Evolutionary conservation across 768 basidiomycete genomes (phyloP).

Genomic region (Agrocybe praecox): DNA sequence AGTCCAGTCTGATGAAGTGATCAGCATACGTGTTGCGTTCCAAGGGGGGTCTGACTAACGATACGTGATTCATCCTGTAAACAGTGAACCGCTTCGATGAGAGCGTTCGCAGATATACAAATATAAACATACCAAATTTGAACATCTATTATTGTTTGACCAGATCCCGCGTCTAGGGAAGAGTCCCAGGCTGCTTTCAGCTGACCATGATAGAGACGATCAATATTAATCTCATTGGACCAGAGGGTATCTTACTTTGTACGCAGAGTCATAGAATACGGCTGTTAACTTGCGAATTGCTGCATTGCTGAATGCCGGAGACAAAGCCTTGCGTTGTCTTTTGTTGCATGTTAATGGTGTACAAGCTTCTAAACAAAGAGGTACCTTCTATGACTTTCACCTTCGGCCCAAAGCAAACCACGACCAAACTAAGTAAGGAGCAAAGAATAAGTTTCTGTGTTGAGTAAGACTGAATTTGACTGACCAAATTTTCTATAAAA

Average conservation of each 20-base stretch:
- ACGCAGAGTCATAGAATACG: constrained; percentile 53
- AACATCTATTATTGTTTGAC: constrained; percentile 43
- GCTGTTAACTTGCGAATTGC: constrained; percentile 47
- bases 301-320: constrained; percentile 55
- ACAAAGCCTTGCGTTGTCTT: constrained; percentile 52
- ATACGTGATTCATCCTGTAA: constrained; percentile 45
- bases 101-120: background rate
- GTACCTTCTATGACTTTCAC: constrained; percentile 49
- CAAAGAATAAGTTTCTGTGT: background rate
- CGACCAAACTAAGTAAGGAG: constrained; percentile 36
- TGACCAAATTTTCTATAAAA: constrained; percentile 42
- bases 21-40: background rate
- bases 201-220: constrained; percentile 17
- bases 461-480: constrained; percentile 2
- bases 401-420: constrained; percentile 42
- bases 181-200: constrained; percentile 33
- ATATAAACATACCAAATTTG: constrained; percentile 40
- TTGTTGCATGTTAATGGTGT: background rate
- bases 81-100: background rate
- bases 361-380: background rate
- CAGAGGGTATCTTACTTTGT: constrained; percentile 40
- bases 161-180: constrained; percentile 25
- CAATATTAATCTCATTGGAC: background rate
- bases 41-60: constrained; percentile 27
- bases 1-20: constrained; percentile 46